Conservation (phyloP, 768 basidiomycete species). For the Suillus clintonianus region DNA sequence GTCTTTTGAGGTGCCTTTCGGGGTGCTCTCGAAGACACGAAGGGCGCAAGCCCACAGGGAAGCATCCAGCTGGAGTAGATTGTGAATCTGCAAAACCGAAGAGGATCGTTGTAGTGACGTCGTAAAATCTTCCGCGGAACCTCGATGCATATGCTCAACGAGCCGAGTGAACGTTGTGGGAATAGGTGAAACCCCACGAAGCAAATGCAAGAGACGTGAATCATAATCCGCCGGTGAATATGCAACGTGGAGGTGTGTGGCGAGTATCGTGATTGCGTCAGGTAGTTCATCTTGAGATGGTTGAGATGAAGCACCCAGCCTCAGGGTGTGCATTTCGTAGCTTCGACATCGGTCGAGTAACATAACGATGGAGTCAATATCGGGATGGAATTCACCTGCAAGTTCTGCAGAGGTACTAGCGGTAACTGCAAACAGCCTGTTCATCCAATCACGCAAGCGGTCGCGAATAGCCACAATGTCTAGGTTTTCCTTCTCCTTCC, state of each 20-base stretch:
- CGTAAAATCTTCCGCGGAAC: constrained; percentile 26
- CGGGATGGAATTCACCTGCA: background rate
- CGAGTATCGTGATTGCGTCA: constrained; percentile 25
- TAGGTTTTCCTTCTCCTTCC: constrained; percentile 3
- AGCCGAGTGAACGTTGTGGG: constrained; percentile 33
- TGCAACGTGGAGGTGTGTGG: constrained; percentile 19
- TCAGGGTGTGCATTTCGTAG: constrained; percentile 20
- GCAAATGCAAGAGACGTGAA: constrained; percentile 20
- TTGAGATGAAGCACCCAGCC: background rate
- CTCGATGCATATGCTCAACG: constrained; percentile 21
- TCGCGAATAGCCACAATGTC: background rate
- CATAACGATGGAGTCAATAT: constrained; percentile 17
- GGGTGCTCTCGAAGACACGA: constrained; percentile 42
- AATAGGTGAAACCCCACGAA: constrained; percentile 29
- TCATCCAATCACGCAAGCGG: constrained; percentile 27
- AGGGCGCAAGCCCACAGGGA: constrained; percentile 56
- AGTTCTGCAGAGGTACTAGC: background rate
- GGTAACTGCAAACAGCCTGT: constrained; percentile 14
- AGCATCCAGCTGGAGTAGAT: constrained; percentile 45
- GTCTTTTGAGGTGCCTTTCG: constrained; percentile 22
- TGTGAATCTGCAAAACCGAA: constrained; percentile 31
- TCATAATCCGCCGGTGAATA: constrained; percentile 10
- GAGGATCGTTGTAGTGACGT: constrained; percentile 26
- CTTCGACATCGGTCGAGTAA: constrained; percentile 26
- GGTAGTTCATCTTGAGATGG: constrained; percentile 17